These are phyloP conservation scores for Furcasterigmium furcatum DNA, from an alignment of 2,329 filamentous ascomycete genomes.

Conservation along the genomic window DNA sequence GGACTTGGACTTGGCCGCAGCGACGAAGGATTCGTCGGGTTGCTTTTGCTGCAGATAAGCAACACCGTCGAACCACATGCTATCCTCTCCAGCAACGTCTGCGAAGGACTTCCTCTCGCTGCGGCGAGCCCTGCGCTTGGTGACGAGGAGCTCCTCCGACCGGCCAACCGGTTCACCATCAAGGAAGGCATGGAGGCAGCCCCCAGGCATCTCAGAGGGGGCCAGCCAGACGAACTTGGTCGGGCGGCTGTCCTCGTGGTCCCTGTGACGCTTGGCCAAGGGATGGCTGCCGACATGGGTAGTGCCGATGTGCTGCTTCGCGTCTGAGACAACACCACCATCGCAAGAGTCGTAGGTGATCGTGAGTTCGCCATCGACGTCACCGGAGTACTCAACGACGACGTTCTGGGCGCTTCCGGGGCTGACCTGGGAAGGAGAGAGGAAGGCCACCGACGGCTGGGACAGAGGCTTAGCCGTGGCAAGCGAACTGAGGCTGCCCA, in stretches of 20 bases:
- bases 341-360: conserved; percentile 15
- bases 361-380: conserved; percentile 14
- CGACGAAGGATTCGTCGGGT: conserved; percentile 15
- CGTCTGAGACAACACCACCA: background rate
- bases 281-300: conserved; percentile 17
- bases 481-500: background rate
- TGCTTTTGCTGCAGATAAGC: conserved; percentile 19
- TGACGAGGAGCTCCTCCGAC: conserved; percentile 12
- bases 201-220: conserved; percentile 1
- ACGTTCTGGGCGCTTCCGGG: conserved; percentile 15
- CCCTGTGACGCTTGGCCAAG: conserved; percentile 14
- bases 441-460: background rate
- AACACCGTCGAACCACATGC: conserved; percentile 22
- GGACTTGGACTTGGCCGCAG: conserved; percentile 16
- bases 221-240: conserved; percentile 18
- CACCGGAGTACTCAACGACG: conserved; percentile 13
- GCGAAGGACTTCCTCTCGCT: conserved; percentile 11
- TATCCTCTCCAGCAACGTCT: conserved; percentile 8
- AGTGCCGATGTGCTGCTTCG: conserved; percentile 13
- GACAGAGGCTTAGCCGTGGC: background rate
- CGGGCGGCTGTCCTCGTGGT: conserved; percentile 11
- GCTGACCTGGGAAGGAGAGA: conserved; percentile 9
- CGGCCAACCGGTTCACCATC: conserved; percentile 13
- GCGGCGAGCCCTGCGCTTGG: conserved; percentile 5
- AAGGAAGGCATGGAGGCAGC: conserved; percentile 18